Base-by-base conservation (phyloP, 192 early-diverging fungal species). In the Coemansia sp. region DNA sequence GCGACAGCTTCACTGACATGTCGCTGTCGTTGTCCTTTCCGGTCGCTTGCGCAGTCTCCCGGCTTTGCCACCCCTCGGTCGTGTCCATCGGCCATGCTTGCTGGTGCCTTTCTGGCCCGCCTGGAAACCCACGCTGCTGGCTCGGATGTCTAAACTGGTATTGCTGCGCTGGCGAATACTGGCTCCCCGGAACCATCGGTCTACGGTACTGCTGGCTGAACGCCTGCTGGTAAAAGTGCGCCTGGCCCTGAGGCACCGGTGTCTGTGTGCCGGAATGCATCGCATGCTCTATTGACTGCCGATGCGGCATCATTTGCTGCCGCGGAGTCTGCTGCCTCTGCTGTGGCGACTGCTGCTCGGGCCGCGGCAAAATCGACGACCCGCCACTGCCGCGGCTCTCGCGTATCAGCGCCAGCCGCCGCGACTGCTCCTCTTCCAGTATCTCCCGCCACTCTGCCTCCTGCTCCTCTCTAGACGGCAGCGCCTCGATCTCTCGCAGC, bases 11-110 rank as follows among this genome's bases (percentile, higher is more conserved):
- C 21, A 74, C 71, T 2, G 71, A 74, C 56, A 66, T 59, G 16
- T 74, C 71, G 49, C 71, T 74, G 26, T 55, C 64, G 40, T 74
- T 58, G 38, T 74, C 71, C 43, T 59, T 62, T 49, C 64, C 60
- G 3, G 51, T 38, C 1, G 47, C 47, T 5, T 15, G 36, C 10
- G 32, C 18, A 23, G 15, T 39, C 36, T 41, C 54, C 11, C 16
- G 2, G 6, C n/a, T 7, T 11, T 40, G 17, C 54, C 16, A 34
- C 31, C 26, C 49, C 17, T 10, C 14, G 2, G 11, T 20, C 11
- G 48, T 26, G 4, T 26, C 23, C 23, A 26, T 26, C 23, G 23
- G 23, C 23, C 23, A 26, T 26, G 23, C 23, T 26, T 26, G 23
- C 23, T 3, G 1, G 23, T 26, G 23, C 4, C 23, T 26, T 26